Conservation (phyloP, 495 filamentous ascomycete genomes). For the Talaromyces ruber region DNA sequence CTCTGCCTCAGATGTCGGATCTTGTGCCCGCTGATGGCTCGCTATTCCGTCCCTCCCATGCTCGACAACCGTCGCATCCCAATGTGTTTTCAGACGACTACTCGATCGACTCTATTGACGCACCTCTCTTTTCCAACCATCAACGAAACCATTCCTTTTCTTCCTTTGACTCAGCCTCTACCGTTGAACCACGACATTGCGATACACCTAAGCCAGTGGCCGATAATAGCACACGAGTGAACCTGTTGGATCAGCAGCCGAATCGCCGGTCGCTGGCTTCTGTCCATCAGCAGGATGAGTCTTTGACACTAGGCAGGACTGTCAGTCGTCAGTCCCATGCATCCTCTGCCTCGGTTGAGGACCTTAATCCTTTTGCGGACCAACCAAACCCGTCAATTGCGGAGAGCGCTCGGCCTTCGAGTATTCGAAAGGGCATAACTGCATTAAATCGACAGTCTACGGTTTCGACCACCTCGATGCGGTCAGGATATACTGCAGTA, state of each 20-base stretch:
- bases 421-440: slow-evolving; percentile 12
- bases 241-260: neutral
- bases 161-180: slow-evolving; percentile 19
- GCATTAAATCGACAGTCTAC: slow-evolving; percentile 14
- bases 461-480: slow-evolving; percentile 11
- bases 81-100: slow-evolving; percentile 49
- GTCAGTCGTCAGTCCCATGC: neutral
- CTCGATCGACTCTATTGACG: slow-evolving; percentile 26
- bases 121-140: slow-evolving; percentile 3
- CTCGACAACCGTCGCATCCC: slow-evolving; percentile 29
- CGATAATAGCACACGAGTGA: slow-evolving; percentile 2
- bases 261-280: neutral
- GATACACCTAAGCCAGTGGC: neutral
- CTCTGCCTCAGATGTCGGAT: slow-evolving; percentile 28
- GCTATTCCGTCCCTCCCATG: slow-evolving; percentile 22
- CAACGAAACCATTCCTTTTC: slow-evolving; percentile 29
- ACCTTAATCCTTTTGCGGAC: slow-evolving; percentile 35
- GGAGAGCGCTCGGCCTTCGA: slow-evolving; percentile 27
- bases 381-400: slow-evolving; percentile 30
- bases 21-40: slow-evolving; percentile 22
- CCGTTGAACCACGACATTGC: neutral
- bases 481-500: slow-evolving; percentile 9
- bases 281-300: neutral
- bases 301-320: neutral
- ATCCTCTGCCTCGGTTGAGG: slow-evolving; percentile 4